Base-by-base conservation (phyloP, 257 asterid genomes). In the Solanum dulcamara region DNA sequence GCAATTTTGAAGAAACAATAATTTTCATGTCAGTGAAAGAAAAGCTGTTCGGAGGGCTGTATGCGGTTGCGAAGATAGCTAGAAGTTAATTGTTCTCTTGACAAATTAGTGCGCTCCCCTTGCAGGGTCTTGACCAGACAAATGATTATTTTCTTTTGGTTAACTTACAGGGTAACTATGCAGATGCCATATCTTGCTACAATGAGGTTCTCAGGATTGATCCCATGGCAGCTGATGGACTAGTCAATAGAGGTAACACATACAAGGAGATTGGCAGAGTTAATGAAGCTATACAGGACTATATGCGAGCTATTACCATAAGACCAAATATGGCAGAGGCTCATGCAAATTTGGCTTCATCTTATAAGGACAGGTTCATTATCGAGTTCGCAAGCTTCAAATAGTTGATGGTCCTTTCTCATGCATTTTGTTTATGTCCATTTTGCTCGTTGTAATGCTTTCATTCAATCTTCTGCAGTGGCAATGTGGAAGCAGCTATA, bases 281-380 rank as follows among this genome's bases (percentile, higher is more conserved):
- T 74, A 92, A 87, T 60, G 99, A 95, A 84, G 99, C 98, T 84
- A 92, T 97, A 88, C 97, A 94, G 91, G 99, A 97, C 84, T 97
- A 97, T 88, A 51, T 88, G 85, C 93, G 91, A 86, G 99, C 99
- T 87, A 95, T 97, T 87, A 74, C 89, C 84, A 90, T 93, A 81
- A 91, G 99, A 62, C 99, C 99, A 33, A 53, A 93, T 86, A 97
- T 97, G 99, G 96, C 99, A 24, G 99, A 97, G 93, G 99, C 99
- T 85, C 99, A 97, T 94, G 99, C 99, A 71, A 97, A 97, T 93
- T 89, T 97, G 91, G 99, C 99, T 81, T 97, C 99, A 37, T 98
- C 98, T 26, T 97, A 95, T 89, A 97, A 97, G 92, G 99, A 97
- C 86, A 95, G 99, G 99, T 94, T 46, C 64, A 48, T 28, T 48